A percentile compares a stretch with the other conserved stretches of the same genome.
Conservation (phyloP, 1,284 basidiomycete genomes). For the Kalmanozyma brasiliensis region DNA sequence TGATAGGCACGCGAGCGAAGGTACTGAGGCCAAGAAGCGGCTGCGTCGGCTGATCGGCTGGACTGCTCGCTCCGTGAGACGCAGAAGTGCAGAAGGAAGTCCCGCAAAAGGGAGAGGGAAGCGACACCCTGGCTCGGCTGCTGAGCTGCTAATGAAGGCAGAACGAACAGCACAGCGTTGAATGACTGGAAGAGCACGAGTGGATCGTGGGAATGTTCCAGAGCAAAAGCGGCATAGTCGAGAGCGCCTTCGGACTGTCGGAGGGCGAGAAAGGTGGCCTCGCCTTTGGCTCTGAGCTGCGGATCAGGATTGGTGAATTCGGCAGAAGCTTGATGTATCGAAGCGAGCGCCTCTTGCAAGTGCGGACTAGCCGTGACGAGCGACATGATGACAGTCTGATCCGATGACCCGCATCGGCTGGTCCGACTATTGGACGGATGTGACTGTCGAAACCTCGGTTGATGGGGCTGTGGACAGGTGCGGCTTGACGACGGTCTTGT, state of each 20-base stretch:
- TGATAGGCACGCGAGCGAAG: conserved; percentile 50
- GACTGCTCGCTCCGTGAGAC: conserved; percentile 39
- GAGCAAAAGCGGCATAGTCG: conserved; percentile 53
- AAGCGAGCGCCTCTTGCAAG: conserved; percentile 47
- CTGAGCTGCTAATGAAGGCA: conserved; percentile 37
- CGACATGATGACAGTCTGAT: conserved; percentile 22
- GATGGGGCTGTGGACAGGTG: too few relatives aligned
- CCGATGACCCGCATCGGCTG: conserved; percentile 15
- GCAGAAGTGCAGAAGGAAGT: conserved; percentile 53
- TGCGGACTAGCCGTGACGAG: conserved; percentile 46
- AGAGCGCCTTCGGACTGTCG: conserved; percentile 51
- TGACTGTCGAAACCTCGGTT: too few relatives aligned
- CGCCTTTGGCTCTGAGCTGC: conserved; percentile 45
- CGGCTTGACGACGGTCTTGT: too few relatives aligned
- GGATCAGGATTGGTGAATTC: conserved; percentile 57
- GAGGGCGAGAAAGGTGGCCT: conserved; percentile 54
- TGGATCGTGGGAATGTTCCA: conserved; percentile 48
- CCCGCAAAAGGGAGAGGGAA: conserved; percentile 38
- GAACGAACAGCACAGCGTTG: conserved; percentile 41
- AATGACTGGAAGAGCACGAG: conserved; percentile 58
- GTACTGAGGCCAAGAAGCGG: conserved; percentile 48
- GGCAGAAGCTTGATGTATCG: conserved; percentile 49
- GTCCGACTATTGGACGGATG: not conserved
- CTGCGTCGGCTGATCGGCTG: conserved; percentile 17
- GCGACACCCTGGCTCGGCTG: conserved; percentile 28